phyloP scores from a whole-genome alignment of 2,329 filamentous ascomycete genomes.

The Colletotrichum neosansevieriae region DNA sequence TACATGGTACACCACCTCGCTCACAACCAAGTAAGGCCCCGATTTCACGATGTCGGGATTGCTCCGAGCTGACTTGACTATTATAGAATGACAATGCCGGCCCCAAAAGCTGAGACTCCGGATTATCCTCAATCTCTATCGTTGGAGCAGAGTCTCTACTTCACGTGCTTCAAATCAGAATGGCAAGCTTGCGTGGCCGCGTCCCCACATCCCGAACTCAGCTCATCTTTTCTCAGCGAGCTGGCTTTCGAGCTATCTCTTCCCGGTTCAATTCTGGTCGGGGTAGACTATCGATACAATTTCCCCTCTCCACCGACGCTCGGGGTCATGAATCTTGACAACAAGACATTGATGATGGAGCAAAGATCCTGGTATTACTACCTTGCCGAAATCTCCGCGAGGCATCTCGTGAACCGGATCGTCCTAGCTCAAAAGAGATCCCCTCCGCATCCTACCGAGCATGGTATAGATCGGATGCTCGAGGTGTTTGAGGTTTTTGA shows the following conservation, averaged over 20 bases:
- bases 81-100: slow-evolving; percentile 10
- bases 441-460: slow-evolving; percentile 20
- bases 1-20: slow-evolving; percentile 35
- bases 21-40: slow-evolving; percentile 23
- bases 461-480: slow-evolving; percentile 38
- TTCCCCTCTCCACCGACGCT: slow-evolving; percentile 31
- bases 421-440: slow-evolving; percentile 16
- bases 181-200: slow-evolving; percentile 1
- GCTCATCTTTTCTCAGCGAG: not conserved
- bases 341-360: slow-evolving; percentile 31
- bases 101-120: slow-evolving; percentile 20
- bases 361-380: slow-evolving; percentile 40
- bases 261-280: slow-evolving; percentile 31
- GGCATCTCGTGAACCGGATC: slow-evolving; percentile 34
- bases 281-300: slow-evolving; percentile 29
- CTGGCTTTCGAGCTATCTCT: slow-evolving; percentile 34
- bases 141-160: slow-evolving; percentile 35
- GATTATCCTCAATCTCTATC: slow-evolving; percentile 23
- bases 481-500: slow-evolving; percentile 36
- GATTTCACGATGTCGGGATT: no score
- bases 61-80: not conserved
- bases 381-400: slow-evolving; percentile 35
- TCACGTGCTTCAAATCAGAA: slow-evolving; percentile 39
- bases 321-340: slow-evolving; percentile 17
- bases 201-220: not conserved